These are phyloP conservation scores for Monosporozyma siamensis DNA, from an alignment of 805 yeast genomes.

Conservation along the genomic window DNA sequence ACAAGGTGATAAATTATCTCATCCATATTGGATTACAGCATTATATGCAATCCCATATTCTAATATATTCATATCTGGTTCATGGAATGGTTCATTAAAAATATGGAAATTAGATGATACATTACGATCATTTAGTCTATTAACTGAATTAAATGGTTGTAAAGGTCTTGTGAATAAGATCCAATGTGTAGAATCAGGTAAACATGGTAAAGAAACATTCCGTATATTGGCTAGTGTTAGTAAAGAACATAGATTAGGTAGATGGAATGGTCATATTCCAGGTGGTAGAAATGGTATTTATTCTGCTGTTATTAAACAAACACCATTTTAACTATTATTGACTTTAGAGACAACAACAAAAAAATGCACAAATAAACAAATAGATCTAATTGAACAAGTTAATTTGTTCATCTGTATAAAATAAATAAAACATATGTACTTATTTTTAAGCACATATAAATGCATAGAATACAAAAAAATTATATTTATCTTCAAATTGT, in stretches of 20 bases:
- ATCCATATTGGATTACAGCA: constrained; percentile 81
- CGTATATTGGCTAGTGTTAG: constrained; percentile 59
- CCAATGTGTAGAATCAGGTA: constrained; percentile 45
- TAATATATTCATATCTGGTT: constrained; percentile 78
- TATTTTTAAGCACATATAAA: not conserved
- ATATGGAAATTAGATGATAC: constrained; percentile 71
- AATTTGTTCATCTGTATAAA: not conserved
- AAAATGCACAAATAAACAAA: not conserved
- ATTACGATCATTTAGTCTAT: constrained; percentile 46
- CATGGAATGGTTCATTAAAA: constrained; percentile 70
- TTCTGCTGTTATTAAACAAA: constrained; percentile 40
- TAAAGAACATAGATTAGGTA: constrained; percentile 81
- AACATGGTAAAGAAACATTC: constrained; percentile 41
- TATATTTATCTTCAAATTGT: not conserved
- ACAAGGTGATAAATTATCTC: constrained; percentile 44
- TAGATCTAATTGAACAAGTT: too few species aligned
- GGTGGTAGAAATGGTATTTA: constrained; percentile 71
- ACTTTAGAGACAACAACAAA: not conserved
- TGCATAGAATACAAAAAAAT: not conserved
- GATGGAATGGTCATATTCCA: constrained; percentile 60
- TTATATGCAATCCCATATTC: constrained; percentile 76
- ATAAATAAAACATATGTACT: not conserved
- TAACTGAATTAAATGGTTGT: constrained; percentile 51
- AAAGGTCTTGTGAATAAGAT: constrained; percentile 64
- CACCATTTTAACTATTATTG: constrained; percentile 16